Conservation (phyloP, 257 asterid species). For the Solanum medicagineum region DNA sequence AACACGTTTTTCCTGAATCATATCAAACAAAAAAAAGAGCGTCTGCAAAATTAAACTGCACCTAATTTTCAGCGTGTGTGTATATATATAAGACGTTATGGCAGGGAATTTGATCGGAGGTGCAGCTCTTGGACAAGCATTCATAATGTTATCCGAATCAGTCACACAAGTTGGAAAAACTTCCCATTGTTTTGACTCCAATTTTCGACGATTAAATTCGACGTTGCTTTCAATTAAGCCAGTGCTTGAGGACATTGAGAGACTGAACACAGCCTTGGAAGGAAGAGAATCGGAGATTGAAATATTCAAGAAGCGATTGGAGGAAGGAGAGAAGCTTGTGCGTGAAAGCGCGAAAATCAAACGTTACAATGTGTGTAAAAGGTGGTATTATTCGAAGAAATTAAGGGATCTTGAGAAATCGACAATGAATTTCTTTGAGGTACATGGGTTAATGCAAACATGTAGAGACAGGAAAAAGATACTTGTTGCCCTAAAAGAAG, state of each 20-base stretch:
- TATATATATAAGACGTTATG: not conserved
- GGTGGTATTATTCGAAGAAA: slow-evolving; percentile 12
- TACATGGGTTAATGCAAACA: slow-evolving; percentile 16
- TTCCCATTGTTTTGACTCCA: slow-evolving; percentile 3
- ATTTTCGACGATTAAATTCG: slow-evolving; percentile 6
- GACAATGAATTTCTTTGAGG: slow-evolving; percentile 8
- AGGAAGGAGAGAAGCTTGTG: slow-evolving; percentile 12
- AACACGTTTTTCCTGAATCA: not conserved
- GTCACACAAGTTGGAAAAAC: not conserved
- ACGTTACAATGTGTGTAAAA: slow-evolving; percentile 6
- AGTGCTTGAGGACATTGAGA: slow-evolving; percentile 18
- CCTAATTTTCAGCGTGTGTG: not conserved
- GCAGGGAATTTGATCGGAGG: not conserved
- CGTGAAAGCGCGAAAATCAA: slow-evolving; percentile 8
- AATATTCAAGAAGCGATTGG: not conserved
- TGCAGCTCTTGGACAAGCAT: slow-evolving; percentile 5
- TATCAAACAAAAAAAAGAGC: not conserved
- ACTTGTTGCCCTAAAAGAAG: slow-evolving; percentile 3
- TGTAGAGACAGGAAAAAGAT: slow-evolving; percentile 14
- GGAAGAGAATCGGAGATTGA: slow-evolving; percentile 7
- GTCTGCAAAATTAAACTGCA: not conserved
- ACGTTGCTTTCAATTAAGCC: slow-evolving; percentile 4
- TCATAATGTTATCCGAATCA: not conserved
- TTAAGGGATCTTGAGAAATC: slow-evolving; percentile 2
- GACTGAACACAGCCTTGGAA: slow-evolving; percentile 11